phyloP scores from a whole-genome alignment of 495 filamentous ascomycete genomes.

The Penicillium flavigenum region DNA sequence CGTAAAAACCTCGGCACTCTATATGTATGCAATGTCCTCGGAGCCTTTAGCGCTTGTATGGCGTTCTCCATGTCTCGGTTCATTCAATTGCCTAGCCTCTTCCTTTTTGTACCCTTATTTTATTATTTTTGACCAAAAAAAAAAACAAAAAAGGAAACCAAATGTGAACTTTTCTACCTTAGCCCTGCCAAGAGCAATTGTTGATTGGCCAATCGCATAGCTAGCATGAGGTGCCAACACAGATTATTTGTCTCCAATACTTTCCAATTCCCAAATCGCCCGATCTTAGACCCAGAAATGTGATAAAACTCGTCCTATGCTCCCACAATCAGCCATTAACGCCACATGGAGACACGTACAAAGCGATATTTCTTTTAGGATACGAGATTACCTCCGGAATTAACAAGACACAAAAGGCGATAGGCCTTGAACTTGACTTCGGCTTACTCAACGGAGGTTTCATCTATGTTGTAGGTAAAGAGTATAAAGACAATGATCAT shows the following conservation, averaged over 20 bases:
- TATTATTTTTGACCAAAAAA: not conserved
- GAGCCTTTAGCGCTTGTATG: conserved; percentile 11
- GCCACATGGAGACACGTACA: conserved; percentile 13
- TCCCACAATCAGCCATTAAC: conserved; percentile 1
- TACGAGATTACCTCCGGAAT: conserved; percentile 5
- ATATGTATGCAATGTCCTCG: conserved; percentile 6
- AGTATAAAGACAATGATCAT: conserved; percentile 22
- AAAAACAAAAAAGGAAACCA: not conserved
- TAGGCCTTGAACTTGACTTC: conserved; percentile 7
- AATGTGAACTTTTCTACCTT: conserved; percentile 3
- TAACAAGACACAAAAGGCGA: conserved; percentile 19
- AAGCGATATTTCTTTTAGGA: not conserved
- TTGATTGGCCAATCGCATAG: conserved; percentile 13
- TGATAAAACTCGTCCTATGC: conserved; percentile 1
- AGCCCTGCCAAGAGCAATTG: conserved; percentile 10
- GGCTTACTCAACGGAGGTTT: not conserved
- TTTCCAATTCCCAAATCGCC: conserved; percentile 4
- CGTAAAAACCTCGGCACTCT: not conserved
- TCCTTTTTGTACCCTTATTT: conserved; percentile 1
- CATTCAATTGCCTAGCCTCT: conserved; percentile 1
- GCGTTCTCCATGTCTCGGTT: conserved; percentile 16
- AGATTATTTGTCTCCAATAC: not conserved
- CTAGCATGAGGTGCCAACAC: not conserved
- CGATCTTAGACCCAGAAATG: conserved; percentile 1
- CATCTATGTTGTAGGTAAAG: too few species aligned